A percentile compares a stretch with the other conserved stretches of the same genome.
Evolutionary conservation across 2,329 filamentous ascomycete species (phyloP).

Genomic region (Zopfia rhizophila): DNA sequence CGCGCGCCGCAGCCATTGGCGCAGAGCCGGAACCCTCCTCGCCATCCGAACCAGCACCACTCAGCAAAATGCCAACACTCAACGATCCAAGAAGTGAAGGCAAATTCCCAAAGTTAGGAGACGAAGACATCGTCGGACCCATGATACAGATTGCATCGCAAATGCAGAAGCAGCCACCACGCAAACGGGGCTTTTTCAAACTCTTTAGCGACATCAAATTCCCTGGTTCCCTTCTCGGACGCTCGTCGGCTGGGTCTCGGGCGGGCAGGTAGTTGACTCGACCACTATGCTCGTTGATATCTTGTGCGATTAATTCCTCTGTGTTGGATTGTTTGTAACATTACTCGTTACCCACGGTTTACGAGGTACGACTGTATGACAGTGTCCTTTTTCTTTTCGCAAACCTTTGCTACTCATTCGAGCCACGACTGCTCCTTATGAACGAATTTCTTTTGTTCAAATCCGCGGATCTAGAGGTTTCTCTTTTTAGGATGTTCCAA

Average conservation of each 20-base stretch:
- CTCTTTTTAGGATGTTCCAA: conserved; percentile 20
- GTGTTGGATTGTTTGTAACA: conserved; percentile 42
- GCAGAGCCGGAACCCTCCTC: conserved; percentile 46
- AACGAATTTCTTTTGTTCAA: conserved; percentile 49
- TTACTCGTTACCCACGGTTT: conserved; percentile 38
- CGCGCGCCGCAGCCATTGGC: conserved; percentile 49
- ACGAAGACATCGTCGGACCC: conserved; percentile 92
- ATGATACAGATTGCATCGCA: conserved; percentile 70
- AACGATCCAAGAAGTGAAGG: conserved; percentile 73
- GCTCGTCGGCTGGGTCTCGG: conserved; percentile 40
- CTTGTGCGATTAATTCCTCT: conserved; percentile 40
- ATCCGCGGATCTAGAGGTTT: conserved; percentile 35
- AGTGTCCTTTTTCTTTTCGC: conserved; percentile 27
- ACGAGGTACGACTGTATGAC: conserved; percentile 55
- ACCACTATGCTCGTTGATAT: conserved; percentile 34
- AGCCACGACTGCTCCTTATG: conserved; percentile 46
- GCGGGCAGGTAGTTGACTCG: conserved; percentile 26
- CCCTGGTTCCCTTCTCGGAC: conserved; percentile 44
- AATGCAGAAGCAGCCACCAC: conserved; percentile 49
- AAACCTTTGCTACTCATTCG: conserved; percentile 27
- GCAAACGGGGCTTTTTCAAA: conserved; percentile 51
- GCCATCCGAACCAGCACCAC: conserved; percentile 62
- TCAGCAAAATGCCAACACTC: conserved; percentile 74
- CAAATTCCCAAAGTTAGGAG: conserved; percentile 89
- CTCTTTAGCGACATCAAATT: conserved; percentile 51